Conservation (phyloP, 1,284 basidiomycete species). For the Heterobasidion annosum region DNA sequence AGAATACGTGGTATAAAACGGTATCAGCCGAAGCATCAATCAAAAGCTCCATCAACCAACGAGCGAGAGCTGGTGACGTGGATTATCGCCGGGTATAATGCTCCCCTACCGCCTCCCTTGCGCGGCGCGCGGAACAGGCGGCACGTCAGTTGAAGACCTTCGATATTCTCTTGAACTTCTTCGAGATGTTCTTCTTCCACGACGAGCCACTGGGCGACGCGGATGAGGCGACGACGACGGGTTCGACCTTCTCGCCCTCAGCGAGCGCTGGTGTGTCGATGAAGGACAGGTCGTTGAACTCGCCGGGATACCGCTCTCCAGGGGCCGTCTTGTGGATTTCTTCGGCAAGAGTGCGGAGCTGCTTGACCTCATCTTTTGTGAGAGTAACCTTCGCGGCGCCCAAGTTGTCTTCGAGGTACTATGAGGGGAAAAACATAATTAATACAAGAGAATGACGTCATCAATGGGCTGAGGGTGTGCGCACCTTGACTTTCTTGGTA, state of each 20-base stretch:
- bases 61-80: background rate
- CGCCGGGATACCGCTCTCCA: background rate
- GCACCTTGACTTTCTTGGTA: constrained; percentile 15
- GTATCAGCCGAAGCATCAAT: background rate
- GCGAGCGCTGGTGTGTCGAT: background rate
- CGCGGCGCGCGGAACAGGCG: background rate
- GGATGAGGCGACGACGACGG: background rate
- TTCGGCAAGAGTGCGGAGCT: constrained; percentile 26
- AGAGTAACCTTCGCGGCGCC: constrained; percentile 26
- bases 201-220: background rate
- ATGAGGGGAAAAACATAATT: constrained; percentile 12
- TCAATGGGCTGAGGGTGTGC: constrained; percentile 7
- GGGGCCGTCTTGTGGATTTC: constrained; percentile 5
- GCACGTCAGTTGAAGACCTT: background rate
- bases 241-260: background rate
- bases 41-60: background rate
- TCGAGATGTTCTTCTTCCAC: background rate
- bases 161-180: background rate
- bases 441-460: too few relatives aligned
- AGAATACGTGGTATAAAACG: background rate
- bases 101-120: too few relatives aligned
- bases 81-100: background rate
- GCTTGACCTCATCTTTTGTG: constrained; percentile 23
- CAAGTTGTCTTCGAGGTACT: constrained; percentile 24
- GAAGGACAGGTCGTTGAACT: background rate